Base-by-base conservation (phyloP, 2,329 filamentous ascomycete species). In the Colletotrichum navitas region DNA sequence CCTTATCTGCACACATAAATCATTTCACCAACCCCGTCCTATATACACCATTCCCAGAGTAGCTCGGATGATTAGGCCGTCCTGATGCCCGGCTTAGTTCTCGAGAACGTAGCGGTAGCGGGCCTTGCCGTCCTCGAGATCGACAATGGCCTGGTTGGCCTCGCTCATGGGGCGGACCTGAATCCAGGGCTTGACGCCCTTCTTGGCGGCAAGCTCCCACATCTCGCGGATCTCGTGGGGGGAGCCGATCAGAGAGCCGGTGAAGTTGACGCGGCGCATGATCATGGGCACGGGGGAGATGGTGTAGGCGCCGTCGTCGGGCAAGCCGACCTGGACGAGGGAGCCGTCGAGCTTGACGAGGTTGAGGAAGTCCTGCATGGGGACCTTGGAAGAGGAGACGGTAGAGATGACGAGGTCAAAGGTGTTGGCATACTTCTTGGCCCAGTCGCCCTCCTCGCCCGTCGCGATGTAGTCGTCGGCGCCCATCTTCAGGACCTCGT, bases 321-420 rank as follows among this genome's bases (percentile, higher is more conserved):
- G 89, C 6, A 86, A 85, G 7, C 90, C 89, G 29, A 92, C 85
- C 78, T 90, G 88, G 63, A 92, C 85, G 75, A 91, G 88, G 1
- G 83, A 83, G 6, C 90, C 89, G 65, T 88, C 84, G 7, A 85
- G 79, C 62, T 85, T 83, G 10, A 92, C 80, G 11, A 93, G 82
- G 36, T 83, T 78, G 71, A 93, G 82, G 79, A 93, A 93, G 58
- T 87, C 81, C 62, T 81, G 78, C 32, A 93, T 77, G 0, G 91
- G 91, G 29, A 74, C 43, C 63, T 66, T 71, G 60, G 71, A 47
- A 29, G 73, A 74, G 2, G 86, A 88, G 18, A 90, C 86, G 1
- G 89, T 91, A 66, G 81, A 87, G 71, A 91, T 80, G 76, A 91
- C 89, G 14, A 91, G 78, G 76, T 91, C 88, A 65, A 91, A 82